These are phyloP conservation scores for Alternaria novae-zelandiae DNA, from an alignment of 2,329 filamentous ascomycete genomes.

Conservation along the genomic window DNA sequence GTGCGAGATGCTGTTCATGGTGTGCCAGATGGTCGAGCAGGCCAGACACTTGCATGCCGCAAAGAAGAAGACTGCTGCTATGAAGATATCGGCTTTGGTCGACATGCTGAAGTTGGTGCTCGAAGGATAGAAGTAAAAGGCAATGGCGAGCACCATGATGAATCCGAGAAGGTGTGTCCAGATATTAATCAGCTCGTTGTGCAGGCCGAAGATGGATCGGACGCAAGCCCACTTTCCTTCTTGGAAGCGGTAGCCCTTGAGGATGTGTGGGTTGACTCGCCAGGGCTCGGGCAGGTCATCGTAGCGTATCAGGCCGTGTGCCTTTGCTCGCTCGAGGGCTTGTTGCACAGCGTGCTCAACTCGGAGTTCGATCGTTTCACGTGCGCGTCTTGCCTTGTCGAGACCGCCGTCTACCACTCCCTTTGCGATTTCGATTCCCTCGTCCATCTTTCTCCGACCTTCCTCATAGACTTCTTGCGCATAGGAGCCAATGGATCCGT, in stretches of 20 bases:
- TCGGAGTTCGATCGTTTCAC: constrained; percentile 63
- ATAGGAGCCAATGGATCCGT: constrained; percentile 76
- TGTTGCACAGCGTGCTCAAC: constrained; percentile 84
- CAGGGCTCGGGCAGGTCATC: constrained; percentile 90
- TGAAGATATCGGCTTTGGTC: constrained; percentile 85
- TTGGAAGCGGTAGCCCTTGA: constrained; percentile 89
- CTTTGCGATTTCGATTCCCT: constrained; percentile 74
- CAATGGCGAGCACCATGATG: constrained; percentile 83
- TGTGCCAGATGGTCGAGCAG: constrained; percentile 97
- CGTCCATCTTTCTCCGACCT: constrained; percentile 80
- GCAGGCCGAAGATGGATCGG: constrained; percentile 79
- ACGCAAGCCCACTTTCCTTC: constrained; percentile 91
- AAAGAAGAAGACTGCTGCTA: constrained; percentile 94
- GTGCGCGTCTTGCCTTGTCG: constrained; percentile 81
- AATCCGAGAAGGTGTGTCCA: constrained; percentile 94
- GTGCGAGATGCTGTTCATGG: constrained; percentile 96
- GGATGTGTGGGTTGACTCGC: constrained; percentile 94
- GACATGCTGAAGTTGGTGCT: constrained; percentile 85
- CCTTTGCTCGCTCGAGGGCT: constrained; percentile 75
- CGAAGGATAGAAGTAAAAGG: constrained; percentile 94
- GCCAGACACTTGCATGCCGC: constrained; percentile 93
- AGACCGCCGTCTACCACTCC: constrained; percentile 82
- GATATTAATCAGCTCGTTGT: constrained; percentile 96
- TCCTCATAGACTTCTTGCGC: constrained; percentile 77
- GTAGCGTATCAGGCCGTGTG: constrained; percentile 85